Conservation (phyloP, 1,284 basidiomycete genomes). For the Ustilago hordei region DNA sequence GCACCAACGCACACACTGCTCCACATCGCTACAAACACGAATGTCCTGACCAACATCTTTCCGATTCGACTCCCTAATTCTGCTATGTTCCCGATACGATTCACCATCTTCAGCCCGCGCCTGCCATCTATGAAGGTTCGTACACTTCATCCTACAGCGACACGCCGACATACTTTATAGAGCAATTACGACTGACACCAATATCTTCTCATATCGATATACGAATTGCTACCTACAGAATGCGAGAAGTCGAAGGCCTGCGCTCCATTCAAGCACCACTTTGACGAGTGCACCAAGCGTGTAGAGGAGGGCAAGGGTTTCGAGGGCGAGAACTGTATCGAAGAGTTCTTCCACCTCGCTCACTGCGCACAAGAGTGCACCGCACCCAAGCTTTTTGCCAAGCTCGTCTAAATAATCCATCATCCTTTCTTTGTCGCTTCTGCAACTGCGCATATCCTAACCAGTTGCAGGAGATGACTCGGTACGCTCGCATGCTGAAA, state of each 20-base stretch:
- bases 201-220: neutral
- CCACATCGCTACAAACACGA: neutral
- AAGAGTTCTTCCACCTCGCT: constrained; percentile 68
- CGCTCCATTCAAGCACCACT: constrained; percentile 67
- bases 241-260: constrained; percentile 68
- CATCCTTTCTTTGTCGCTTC: neutral
- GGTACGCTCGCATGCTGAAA: neutral
- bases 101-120: constrained; percentile 34
- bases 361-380: constrained; percentile 67
- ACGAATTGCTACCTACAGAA: constrained; percentile 29
- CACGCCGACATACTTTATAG: neutral
- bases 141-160: neutral
- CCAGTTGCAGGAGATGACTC: neutral
- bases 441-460: neutral
- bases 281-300: constrained; percentile 68
- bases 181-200: constrained; percentile 6
- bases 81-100: neutral
- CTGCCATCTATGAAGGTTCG: constrained; percentile 61
- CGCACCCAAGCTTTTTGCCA: constrained; percentile 64
- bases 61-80: neutral
- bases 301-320: constrained; percentile 67
- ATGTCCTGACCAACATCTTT: constrained; percentile 1
- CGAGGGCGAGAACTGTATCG: constrained; percentile 68
- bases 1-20: neutral
- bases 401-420: constrained; percentile 53